phyloP scores from a whole-genome alignment of 202 grass and related monocot genomes.

The Setaria viridis region DNA sequence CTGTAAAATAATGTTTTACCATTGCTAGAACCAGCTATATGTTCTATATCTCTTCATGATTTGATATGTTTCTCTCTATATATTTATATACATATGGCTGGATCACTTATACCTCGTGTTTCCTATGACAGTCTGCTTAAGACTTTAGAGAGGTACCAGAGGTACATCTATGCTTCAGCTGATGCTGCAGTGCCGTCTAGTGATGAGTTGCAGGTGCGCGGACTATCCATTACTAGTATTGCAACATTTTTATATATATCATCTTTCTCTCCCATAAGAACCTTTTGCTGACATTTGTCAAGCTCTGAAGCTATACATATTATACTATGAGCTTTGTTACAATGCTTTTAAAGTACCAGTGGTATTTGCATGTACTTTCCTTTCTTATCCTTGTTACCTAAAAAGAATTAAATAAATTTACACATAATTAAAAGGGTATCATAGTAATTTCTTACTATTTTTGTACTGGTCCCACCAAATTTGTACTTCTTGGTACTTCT shows the following conservation, averaged over 20 bases:
- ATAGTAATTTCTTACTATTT: too few species aligned
- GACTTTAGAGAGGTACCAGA: slow-evolving; percentile 80
- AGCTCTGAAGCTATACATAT: background rate
- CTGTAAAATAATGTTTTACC: background rate
- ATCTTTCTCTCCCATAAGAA: background rate
- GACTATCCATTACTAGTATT: background rate
- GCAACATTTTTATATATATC: background rate
- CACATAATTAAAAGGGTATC: too few species aligned
- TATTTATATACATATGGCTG: background rate
- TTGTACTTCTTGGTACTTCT: too few species aligned
- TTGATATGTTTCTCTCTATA: background rate
- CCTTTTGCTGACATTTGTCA: background rate
- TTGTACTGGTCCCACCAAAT: too few species aligned
- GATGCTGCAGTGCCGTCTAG: slow-evolving; percentile 48
- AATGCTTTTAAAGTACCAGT: too few species aligned
- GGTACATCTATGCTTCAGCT: slow-evolving; percentile 57
- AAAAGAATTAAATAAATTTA: too few species aligned
- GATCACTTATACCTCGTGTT: background rate
- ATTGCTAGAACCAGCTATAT: background rate
- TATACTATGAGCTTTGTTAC: too few species aligned
- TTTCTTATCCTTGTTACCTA: too few species aligned
- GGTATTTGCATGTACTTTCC: too few species aligned
- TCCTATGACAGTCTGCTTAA: slow-evolving; percentile 61
- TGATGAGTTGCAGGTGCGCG: slow-evolving; percentile 66
- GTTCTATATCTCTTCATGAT: slow-evolving; percentile 1